A percentile compares a stretch with the other conserved stretches of the same genome.
These are phyloP conservation scores for Sporisorium iseilematis-ciliati DNA, from an alignment of 1,284 basidiomycete genomes.

Conservation along the genomic window DNA sequence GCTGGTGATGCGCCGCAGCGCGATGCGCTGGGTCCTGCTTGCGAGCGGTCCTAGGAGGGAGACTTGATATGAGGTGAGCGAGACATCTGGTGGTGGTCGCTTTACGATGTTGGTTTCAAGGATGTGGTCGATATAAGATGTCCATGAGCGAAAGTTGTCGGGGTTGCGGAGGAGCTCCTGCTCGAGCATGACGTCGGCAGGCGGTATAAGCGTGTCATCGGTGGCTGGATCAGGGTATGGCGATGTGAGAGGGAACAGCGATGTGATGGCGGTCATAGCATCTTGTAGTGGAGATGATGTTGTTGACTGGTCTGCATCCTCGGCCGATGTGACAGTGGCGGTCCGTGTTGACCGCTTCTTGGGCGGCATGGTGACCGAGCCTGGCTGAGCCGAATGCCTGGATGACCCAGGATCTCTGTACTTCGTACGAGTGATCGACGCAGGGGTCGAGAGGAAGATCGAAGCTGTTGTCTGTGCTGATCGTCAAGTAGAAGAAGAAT, in stretches of 20 bases:
- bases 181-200: constrained; percentile 85
- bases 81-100: constrained; percentile 70
- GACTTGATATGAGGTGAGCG: constrained; percentile 70
- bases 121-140: constrained; percentile 83
- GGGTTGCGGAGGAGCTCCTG: constrained; percentile 96
- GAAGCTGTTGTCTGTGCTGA: neutral
- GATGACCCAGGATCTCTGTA: neutral
- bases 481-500: neutral
- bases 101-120: constrained; percentile 75
- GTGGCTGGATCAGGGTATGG: constrained; percentile 85
- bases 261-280: constrained; percentile 21
- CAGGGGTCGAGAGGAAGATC: neutral
- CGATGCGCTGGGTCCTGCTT: constrained; percentile 78
- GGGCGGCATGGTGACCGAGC: constrained; percentile 20
- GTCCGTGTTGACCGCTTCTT: constrained; percentile 26
- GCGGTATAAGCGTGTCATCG: constrained; percentile 80
- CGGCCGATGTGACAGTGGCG: constrained; percentile 8
- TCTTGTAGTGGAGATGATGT: constrained; percentile 16
- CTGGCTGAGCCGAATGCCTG: neutral
- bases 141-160: constrained; percentile 90
- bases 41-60: constrained; percentile 75
- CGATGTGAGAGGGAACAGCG: constrained; percentile 81
- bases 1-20: constrained; percentile 85
- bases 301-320: constrained; percentile 3
- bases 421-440: neutral